Evolutionary conservation across 768 basidiomycete genomes (phyloP), one percentile per base, ranked within the genome.

Genomic region (Panaeolus papilionaceus): DNA sequence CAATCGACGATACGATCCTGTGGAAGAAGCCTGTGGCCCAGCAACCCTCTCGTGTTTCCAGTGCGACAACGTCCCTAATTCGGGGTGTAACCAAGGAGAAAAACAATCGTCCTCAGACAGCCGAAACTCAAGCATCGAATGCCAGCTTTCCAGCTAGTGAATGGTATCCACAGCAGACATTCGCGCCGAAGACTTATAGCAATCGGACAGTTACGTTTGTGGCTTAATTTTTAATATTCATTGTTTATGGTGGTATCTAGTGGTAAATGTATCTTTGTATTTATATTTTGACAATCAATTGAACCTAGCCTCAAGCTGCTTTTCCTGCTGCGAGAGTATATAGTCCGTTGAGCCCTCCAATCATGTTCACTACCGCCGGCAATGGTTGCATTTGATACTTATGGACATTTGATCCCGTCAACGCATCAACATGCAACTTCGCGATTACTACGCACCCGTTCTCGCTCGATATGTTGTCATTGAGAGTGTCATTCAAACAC

Each of bases 1-100:
- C 45, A n/a, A 66, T 66, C 33, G 63, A 67, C 3, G 69, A 69
- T 11, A 33, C 18, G 28, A 69, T 69, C 23, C 63, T 62, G 10
- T 69, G 66, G 64, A 64, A 51, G 47, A 67, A 66, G 47, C 37
- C 68, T 9, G 4, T 28, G 3, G 14, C 20, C 33, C 16, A 4
- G 28, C 54, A 33, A n/a, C 28, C 54, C 10, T 28, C 54, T 58
- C 54, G 54, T 16, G 3, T 11, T 23, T 33, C 14, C 1, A 58
- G 12, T 14, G 54, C 28, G 16, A 58, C 54, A 7, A 58, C 54
- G 33, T 58, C 26, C 14, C 54, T 58, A 9, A 58, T 58, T 58
- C 26, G 54, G 12, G 33, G 26, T 12, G 16, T 7, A 12, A 37
- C 14, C 11, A 58, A 18, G 4, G 54, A 37, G 10, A 26, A 28